Evolutionary conservation across 495 filamentous ascomycete species (phyloP).

Genomic region (Tuber calosporum): DNA sequence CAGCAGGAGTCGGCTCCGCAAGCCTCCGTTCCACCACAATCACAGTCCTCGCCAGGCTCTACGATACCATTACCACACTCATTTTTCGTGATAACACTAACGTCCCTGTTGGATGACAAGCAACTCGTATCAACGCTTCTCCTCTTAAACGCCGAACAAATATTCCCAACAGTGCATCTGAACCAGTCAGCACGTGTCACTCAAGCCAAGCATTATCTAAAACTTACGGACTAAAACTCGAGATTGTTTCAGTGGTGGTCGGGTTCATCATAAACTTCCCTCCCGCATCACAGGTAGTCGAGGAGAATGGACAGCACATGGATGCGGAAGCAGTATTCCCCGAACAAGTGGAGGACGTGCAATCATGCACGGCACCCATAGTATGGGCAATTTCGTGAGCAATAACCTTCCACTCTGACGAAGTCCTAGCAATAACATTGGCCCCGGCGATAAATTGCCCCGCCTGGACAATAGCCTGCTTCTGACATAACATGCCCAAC

Average conservation of each 20-base stretch:
- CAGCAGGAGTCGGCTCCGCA: slow-evolving; percentile 77
- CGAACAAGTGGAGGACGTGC: slow-evolving; percentile 59
- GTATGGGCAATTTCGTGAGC: slow-evolving; percentile 94
- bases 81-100: slow-evolving; percentile 76
- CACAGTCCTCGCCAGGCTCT: slow-evolving; percentile 87
- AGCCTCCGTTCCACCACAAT: slow-evolving; percentile 70
- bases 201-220: not conserved
- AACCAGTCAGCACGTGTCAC: slow-evolving; percentile 1
- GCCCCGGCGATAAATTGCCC: slow-evolving; percentile 56
- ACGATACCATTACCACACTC: slow-evolving; percentile 97
- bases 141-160: slow-evolving; percentile 80
- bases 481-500: slow-evolving; percentile 79
- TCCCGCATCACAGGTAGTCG: slow-evolving; percentile 63
- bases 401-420: slow-evolving; percentile 90
- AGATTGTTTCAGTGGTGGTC: slow-evolving; percentile 64
- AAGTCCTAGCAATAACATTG: slow-evolving; percentile 81
- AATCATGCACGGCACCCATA: slow-evolving; percentile 94
- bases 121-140: slow-evolving; percentile 71
- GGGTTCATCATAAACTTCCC: slow-evolving; percentile 92
- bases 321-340: slow-evolving; percentile 58
- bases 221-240: slow-evolving; percentile 60
- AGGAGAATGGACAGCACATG: slow-evolving; percentile 77
- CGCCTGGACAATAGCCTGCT: slow-evolving; percentile 46
- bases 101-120: slow-evolving; percentile 71
- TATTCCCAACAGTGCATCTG: slow-evolving; percentile 77